Conservation (phyloP, 2,329 filamentous ascomycete species). For the Davidsoniella neocaledoniae region DNA sequence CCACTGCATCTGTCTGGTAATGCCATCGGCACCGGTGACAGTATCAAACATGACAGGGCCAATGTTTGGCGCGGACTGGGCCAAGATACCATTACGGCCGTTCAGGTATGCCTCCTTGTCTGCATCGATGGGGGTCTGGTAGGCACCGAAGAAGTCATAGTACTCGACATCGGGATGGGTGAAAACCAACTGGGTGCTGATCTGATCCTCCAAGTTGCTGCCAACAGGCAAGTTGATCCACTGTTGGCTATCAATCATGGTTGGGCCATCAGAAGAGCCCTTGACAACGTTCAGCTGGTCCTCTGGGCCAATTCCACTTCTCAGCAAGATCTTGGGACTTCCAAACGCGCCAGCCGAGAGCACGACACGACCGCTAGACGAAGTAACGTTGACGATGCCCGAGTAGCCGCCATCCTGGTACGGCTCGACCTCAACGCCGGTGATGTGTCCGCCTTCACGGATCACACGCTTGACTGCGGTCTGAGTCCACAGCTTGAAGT, state of each 20-base stretch:
- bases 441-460: slow-evolving; percentile 42
- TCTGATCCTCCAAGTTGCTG: slow-evolving; percentile 40
- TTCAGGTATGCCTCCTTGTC: slow-evolving; percentile 27
- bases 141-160: slow-evolving; percentile 52
- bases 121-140: slow-evolving; percentile 26
- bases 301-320: slow-evolving; percentile 49
- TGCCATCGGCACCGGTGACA: slow-evolving; percentile 38
- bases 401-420: slow-evolving; percentile 33
- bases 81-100: slow-evolving; percentile 39
- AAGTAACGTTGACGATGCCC: slow-evolving; percentile 43
- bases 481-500: slow-evolving; percentile 52
- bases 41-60: slow-evolving; percentile 39
- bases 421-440: slow-evolving; percentile 50
- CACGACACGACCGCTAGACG: slow-evolving; percentile 45
- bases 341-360: slow-evolving; percentile 53
- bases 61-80: slow-evolving; percentile 49
- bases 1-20: slow-evolving; percentile 47
- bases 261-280: slow-evolving; percentile 29
- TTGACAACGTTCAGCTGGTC: slow-evolving; percentile 39
- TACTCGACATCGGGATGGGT: slow-evolving; percentile 29
- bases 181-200: slow-evolving; percentile 32
- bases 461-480: slow-evolving; percentile 52
- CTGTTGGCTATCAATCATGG: slow-evolving; percentile 30
- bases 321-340: slow-evolving; percentile 50
- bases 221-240: slow-evolving; percentile 45